These are phyloP conservation scores for Xylaria sp. DNA, from an alignment of 2,329 filamentous ascomycete species.

Conservation along the genomic window DNA sequence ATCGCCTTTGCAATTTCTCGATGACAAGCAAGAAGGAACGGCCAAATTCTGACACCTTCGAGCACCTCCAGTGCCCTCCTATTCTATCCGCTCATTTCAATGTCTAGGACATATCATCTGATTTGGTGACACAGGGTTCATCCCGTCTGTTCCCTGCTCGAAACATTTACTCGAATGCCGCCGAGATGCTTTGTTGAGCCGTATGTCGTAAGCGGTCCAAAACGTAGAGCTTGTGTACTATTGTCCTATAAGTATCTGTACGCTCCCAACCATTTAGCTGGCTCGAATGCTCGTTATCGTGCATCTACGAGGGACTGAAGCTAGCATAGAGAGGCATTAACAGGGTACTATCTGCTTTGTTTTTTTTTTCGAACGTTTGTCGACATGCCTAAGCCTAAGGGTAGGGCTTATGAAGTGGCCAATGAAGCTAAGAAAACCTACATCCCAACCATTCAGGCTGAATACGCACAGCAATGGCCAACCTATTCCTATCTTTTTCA, in stretches of 20 bases:
- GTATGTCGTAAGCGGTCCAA: conserved; percentile 36
- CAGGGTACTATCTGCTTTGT: conserved; percentile 33
- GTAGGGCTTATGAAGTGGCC: conserved; percentile 76
- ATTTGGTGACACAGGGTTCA: conserved; percentile 46
- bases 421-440: conserved; percentile 77
- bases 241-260: conserved; percentile 33
- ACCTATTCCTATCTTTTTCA: conserved; percentile 69
- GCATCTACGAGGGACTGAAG: conserved; percentile 7
- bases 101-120: conserved; percentile 50
- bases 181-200: conserved; percentile 37
- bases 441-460: conserved; percentile 71
- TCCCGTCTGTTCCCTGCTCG: conserved; percentile 38
- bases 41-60: conserved; percentile 39
- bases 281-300: conserved; percentile 11
- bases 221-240: neutral
- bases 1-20: conserved; percentile 44
- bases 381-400: conserved; percentile 67
- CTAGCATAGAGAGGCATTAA: conserved; percentile 14
- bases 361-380: conserved; percentile 9
- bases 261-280: conserved; percentile 16
- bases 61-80: conserved; percentile 35
- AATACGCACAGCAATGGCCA: conserved; percentile 66
- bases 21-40: conserved; percentile 41
- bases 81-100: conserved; percentile 47
- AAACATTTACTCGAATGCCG: conserved; percentile 33